A percentile compares a stretch with the other conserved stretches of the same genome.
Conservation (phyloP, 257 asterid species). For the Plantago ovata region DNA sequence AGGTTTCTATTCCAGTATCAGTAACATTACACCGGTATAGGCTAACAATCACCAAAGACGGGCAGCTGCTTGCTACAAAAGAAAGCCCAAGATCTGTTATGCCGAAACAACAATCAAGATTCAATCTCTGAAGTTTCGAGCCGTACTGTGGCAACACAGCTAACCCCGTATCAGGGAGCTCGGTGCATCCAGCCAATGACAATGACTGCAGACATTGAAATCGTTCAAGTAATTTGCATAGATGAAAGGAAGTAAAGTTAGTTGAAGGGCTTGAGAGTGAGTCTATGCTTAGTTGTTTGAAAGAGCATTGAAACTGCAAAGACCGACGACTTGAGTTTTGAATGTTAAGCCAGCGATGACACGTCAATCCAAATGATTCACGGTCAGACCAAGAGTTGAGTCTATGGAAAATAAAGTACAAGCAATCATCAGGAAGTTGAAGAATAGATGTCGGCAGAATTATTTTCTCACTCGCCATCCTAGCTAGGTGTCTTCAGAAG, state of each 20-base stretch:
- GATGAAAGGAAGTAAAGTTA: conserved; percentile 34
- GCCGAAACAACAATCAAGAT: conserved; percentile 57
- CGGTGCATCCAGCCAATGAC: conserved; percentile 63
- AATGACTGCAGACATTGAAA: conserved; percentile 44
- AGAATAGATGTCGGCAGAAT: conserved; percentile 25
- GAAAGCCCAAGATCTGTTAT: conserved; percentile 50
- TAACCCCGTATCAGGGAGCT: conserved; percentile 59
- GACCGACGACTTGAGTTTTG: conserved; percentile 58
- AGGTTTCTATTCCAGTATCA: conserved; percentile 44
- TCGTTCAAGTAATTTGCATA: conserved; percentile 44
- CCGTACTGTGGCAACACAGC: conserved; percentile 38
- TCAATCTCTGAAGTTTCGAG: conserved; percentile 35
- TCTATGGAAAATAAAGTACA: conserved; percentile 42
- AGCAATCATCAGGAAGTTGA: conserved; percentile 61
- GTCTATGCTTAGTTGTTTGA: conserved; percentile 28
- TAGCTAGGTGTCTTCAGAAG: conserved; percentile 36
- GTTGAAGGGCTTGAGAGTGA: conserved; percentile 35
- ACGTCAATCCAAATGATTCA: conserved; percentile 67
- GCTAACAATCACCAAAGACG: conserved; percentile 45
- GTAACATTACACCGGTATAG: conserved; percentile 68
- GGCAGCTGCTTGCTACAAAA: conserved; percentile 49
- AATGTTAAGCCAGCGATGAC: conserved; percentile 59
- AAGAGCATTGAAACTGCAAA: conserved; percentile 57
- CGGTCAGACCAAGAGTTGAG: conserved; percentile 51
- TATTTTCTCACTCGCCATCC: conserved; percentile 29